Base-by-base conservation (phyloP, 1,284 basidiomycete genomes). In the Cryptococcus sp. region DNA sequence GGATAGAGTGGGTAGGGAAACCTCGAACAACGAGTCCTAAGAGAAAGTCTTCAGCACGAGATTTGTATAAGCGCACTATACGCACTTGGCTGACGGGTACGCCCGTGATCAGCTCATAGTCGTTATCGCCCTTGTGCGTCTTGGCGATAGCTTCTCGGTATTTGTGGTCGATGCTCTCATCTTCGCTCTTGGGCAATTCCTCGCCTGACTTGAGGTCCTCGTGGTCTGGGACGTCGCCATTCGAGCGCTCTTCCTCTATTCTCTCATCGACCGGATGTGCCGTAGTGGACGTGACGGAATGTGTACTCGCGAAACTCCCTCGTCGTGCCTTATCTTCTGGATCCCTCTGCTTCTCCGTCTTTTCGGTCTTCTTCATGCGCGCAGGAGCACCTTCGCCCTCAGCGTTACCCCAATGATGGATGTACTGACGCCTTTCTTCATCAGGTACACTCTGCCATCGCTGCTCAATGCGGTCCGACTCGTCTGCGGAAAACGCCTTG, bases 261-360 rank as follows among this genome's bases (percentile, higher is more conserved):
- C 60, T 61, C 20, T 66, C 55, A 44, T 60, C 55, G 7, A 54
- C 16, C 7, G 52, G 56, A 42, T 60, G 62, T 23, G 53, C 39
- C 16, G 45, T 16, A 46, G 45, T 40, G 2, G 56, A 19, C 15
- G 48, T 44, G 20, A 20, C 47, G 19, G 51, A 54, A 19, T 53
- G 53, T 13, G 41, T 40, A 19, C 53, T 55, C 5, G 53, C 45
- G 19, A 55, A 22, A 38, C 59, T 53, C 16, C 35, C 40, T 46
- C 56, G 52, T 35, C 57, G 53, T 17, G 10, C 53, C 17, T 53
- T 47, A 13, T 41, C 44, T 10, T n/a, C 42, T 25, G n/a, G 22
- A 19, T 59, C 41, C 16, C 72, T 85, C 61, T 83, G 78, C 73
- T 85, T 84, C 67, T 84, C 85, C 74, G 89, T 87, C 62, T 84